Evolutionary conservation across 345 rosid species (phyloP).

Genomic region (Brassica juncea): DNA sequence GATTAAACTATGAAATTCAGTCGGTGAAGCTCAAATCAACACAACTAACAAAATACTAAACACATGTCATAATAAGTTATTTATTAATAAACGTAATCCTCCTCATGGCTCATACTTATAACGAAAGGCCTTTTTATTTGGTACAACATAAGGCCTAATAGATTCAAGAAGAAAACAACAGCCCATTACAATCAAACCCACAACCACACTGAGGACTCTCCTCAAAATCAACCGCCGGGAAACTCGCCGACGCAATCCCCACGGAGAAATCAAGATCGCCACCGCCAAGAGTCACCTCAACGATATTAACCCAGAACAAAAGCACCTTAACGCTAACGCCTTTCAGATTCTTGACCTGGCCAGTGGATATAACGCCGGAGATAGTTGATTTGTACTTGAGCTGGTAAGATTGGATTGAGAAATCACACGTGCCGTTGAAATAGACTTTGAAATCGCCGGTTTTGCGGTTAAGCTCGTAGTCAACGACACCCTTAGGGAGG

Average conservation of each 20-base stretch:
- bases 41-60: conserved; percentile 1
- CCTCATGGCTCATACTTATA: not conserved
- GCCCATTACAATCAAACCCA: conserved; percentile 63
- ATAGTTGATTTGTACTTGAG: conserved; percentile 57
- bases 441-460: conserved; percentile 60
- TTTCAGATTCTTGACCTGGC: conserved; percentile 48
- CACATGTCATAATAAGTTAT: not conserved
- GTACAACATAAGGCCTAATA: not conserved
- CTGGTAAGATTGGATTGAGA: conserved; percentile 52
- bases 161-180: conserved; percentile 23
- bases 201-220: conserved; percentile 90
- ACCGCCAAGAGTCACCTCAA: conserved; percentile 48
- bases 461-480: conserved; percentile 50
- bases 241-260: conserved; percentile 63
- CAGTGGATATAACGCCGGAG: conserved; percentile 50
- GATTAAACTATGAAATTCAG: not conserved
- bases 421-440: conserved; percentile 50
- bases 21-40: not conserved
- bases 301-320: conserved; percentile 60
- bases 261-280: conserved; percentile 57
- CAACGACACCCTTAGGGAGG: conserved; percentile 60
- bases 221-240: conserved; percentile 52
- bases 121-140: conserved; percentile 4
- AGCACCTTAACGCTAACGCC: conserved; percentile 62
- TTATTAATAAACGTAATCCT: not conserved